Evolutionary conservation across 169 alveolate species (phyloP).

Genomic region (Ichthyophthirius multifiliis): DNA sequence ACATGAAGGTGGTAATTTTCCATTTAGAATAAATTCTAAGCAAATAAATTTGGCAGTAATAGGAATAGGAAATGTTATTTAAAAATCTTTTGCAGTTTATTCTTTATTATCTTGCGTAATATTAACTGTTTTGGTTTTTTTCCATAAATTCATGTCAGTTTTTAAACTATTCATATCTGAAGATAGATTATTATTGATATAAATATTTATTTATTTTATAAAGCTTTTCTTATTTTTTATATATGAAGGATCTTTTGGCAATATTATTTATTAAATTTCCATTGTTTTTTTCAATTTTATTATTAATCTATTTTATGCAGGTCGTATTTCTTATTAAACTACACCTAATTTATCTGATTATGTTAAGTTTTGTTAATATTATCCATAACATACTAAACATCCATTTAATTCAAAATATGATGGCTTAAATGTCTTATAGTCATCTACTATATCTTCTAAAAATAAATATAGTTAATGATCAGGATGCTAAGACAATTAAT

Average conservation of each 20-base stretch:
- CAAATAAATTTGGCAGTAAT: not conserved
- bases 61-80: not conserved
- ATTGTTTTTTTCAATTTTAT: not conserved
- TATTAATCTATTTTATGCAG: not conserved
- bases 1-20: not conserved
- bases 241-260: not conserved
- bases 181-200: not conserved
- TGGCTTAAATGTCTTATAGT: not conserved
- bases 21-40: not conserved
- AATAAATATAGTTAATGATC: not conserved
- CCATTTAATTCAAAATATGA: not conserved
- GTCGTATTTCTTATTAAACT: not conserved
- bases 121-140: not conserved
- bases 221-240: not conserved
- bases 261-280: not conserved
- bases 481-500: not conserved
- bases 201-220: not conserved
- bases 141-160: not conserved
- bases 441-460: constrained; percentile 6
- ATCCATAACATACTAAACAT: not conserved
- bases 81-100: not conserved
- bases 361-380: not conserved
- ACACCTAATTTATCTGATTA: not conserved
- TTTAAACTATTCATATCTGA: not conserved
- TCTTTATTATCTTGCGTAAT: no score